phyloP scores from a whole-genome alignment of 306 rosid species.

The Sicyos edulis region DNA sequence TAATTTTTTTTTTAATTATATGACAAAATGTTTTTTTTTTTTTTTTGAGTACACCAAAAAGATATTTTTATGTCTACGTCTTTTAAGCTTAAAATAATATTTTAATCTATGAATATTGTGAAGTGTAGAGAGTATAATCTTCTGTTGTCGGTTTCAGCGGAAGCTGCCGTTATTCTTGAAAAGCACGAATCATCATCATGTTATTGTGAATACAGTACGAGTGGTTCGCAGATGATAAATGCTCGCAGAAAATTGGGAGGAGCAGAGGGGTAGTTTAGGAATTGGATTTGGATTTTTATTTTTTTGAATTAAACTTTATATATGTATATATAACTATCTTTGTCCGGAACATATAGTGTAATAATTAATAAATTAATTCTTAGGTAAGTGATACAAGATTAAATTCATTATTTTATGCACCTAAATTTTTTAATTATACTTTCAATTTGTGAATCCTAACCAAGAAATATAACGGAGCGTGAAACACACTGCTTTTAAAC shows the following conservation, averaged over 20 bases:
- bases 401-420: no score
- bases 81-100: no score
- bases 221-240: background rate
- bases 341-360: no score
- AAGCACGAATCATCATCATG: background rate
- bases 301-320: background rate
- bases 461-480: background rate
- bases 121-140: background rate
- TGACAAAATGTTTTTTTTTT: no score
- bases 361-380: no score
- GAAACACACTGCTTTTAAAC: background rate
- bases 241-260: background rate
- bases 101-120: background rate
- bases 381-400: no score
- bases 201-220: background rate
- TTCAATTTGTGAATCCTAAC: conserved; percentile 14
- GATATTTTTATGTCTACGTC: no score
- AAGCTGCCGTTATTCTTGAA: background rate
- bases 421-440: no score
- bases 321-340: no score
- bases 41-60: no score
- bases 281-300: background rate
- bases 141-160: background rate
- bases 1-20: no score
- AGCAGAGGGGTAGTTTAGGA: background rate